Evolutionary conservation across 805 yeast genomes (phyloP), one percentile per base, ranked within the genome.

Genomic region (Lachancea quebecensis): DNA sequence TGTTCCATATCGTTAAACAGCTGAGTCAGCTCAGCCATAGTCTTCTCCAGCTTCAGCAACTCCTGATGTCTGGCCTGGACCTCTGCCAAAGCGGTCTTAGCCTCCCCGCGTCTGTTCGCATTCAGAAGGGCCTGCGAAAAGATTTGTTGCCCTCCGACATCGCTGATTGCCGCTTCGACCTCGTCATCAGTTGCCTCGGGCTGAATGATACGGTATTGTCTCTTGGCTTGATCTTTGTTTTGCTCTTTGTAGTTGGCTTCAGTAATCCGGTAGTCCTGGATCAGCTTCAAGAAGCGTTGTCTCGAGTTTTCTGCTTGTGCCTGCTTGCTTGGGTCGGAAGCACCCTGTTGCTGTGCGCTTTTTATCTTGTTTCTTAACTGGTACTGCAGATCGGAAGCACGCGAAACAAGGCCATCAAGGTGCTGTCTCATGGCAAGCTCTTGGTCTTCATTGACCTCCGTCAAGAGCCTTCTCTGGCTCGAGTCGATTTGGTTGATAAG

Each of bases 51-150:
- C 72, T 88, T 86, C 71, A 87, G 85, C 60, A 93, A 79, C 71
- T 93, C 98, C 64, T 85, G 82, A 71, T 93, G 98, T 71, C 99
- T 82, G 42, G 85, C 81, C 70, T 91, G 96, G 46, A 93, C 98
- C 70, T 93, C 98, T 59, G 88, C 86, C 57, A 93, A 76, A 2
- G 95, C 98, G 30, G 96, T 81, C 66, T 93, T 80, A 36, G 98
- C 97, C 69, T 93, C 96, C 56, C 95, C 95, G 62, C 89, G 79
- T 69, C 95, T 82, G 62, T 86, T 85, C 44, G 89, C 82, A 67
- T 84, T 84, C 71, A 83, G 73, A 52, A 88, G 74, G 33, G 97
- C 97, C 68, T 89, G 95, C 48, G 95, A 88, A 70, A 93, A 93
- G 57, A 90, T 86, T 70, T 91, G 98, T 63, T 84, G 89, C 44